phyloP scores from a whole-genome alignment of 345 rosid species.

The Dimocarpus longan region DNA sequence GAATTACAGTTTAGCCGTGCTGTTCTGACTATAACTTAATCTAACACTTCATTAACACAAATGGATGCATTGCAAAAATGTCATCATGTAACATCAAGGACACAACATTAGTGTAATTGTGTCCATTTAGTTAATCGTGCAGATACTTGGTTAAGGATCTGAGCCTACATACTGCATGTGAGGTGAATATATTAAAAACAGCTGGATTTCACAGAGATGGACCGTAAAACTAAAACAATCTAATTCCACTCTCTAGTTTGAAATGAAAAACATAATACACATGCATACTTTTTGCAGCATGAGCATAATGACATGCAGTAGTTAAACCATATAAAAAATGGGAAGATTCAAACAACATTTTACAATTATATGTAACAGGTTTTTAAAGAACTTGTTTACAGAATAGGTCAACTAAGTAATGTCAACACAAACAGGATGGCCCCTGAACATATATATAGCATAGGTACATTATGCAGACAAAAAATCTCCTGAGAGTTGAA shows the following conservation, averaged over 20 bases:
- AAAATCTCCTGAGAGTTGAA: background rate
- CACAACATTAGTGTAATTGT: background rate
- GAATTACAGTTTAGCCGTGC: background rate
- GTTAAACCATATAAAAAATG: background rate
- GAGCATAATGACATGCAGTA: too few relatives aligned
- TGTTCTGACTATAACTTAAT: background rate
- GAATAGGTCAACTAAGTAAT: background rate
- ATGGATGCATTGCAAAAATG: background rate
- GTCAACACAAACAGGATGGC: background rate
- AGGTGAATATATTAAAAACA: background rate
- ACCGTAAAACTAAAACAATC: background rate
- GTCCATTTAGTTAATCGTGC: background rate
- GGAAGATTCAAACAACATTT: background rate
- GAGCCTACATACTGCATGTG: background rate
- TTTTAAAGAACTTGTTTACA: slow-evolving; percentile 1
- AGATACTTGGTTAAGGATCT: background rate
- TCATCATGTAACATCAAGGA: background rate
- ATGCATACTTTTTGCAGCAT: background rate
- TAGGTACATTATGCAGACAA: background rate
- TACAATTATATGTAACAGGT: background rate
- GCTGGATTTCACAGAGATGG: background rate
- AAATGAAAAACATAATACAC: background rate
- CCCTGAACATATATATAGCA: background rate
- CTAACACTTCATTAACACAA: background rate
- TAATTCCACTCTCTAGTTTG: background rate